Conservation (phyloP, 164 flowering plant species). For the Aristolochia californica region DNA sequence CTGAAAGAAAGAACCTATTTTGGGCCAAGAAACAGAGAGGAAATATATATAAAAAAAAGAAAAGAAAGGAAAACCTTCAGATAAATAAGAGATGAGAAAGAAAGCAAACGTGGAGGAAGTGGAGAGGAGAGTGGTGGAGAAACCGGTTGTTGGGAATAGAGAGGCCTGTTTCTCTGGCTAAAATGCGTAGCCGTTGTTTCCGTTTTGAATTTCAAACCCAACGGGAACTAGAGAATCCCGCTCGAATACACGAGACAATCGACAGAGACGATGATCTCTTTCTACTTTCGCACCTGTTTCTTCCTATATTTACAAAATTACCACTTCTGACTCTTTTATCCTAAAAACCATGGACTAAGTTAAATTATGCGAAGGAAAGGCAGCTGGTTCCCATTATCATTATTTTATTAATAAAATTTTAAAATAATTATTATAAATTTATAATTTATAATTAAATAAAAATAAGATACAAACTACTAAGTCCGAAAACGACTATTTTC, state of each 20-base stretch:
- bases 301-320: neutral
- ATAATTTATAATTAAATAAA: too few species aligned
- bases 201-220: slow-evolving; percentile 2
- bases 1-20: neutral
- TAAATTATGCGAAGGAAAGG: too few species aligned
- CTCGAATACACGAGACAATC: neutral
- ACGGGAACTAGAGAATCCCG: slow-evolving; percentile 4
- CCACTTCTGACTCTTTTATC: neutral
- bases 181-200: neutral
- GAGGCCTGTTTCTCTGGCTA: neutral
- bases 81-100: too few species aligned
- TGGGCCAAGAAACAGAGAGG: neutral
- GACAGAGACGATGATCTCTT: neutral
- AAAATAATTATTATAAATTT: too few species aligned
- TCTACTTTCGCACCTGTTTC: too few species aligned
- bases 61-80: neutral
- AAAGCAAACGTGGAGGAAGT: neutral
- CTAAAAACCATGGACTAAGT: too few species aligned
- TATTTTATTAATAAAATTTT: too few species aligned
- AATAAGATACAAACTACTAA: too few species aligned
- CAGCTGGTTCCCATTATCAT: too few species aligned
- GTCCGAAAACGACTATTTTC: too few species aligned
- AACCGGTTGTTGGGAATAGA: neutral
- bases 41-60: neutral
- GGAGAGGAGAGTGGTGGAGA: neutral